Evolutionary conservation across 176 grass and related monocot species (phyloP), one percentile per base, ranked within the genome.

Genomic region (Oryza longistaminata): DNA sequence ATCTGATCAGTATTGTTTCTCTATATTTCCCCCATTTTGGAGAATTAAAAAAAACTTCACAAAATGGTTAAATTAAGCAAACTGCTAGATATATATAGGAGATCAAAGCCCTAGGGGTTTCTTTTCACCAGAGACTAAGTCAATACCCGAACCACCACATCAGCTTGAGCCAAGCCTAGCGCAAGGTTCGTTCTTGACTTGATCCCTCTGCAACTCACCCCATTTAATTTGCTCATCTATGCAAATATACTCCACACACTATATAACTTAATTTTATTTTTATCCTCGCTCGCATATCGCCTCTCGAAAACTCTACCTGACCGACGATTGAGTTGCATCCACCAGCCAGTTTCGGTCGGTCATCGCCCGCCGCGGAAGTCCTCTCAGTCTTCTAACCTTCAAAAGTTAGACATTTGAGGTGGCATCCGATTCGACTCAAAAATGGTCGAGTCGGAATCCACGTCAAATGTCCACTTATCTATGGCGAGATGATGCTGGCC

Each of bases 131-230:
- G 92, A 77, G 89, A 76, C 82, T 21, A 90, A 94, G 92, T 94
- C 92, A 94, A 94, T 91, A 88, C 92, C 92, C 92, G 92, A 94
- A 94, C 92, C 92, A 94, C 88, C 92, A 88, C 88, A 84, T 39
- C 83, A 70, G 85, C 88, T 79, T 83, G 21, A 66, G 39, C 70
- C 45, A 75, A 49, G 66, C 85, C 80, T 43, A 80, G 76, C 61
- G 77, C 78, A 45, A 75, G 90, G 92, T 94, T 94, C 92, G 92
- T 94, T 92, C 90, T 94, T 94, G 92, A 94, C 92, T 94, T 82
- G 74, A 92, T 85, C 87, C 90, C 85, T 55, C 78, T 52, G 70
- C 68, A 55, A 45, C 76, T 64, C 72, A 25, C 76, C 70, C 67
- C 65, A 10, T 80, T 68, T 40, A 40, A 40, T 40, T 64, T 69